A percentile compares a stretch with the other conserved stretches of the same genome.
These are phyloP conservation scores for Spizellomyces punctatus DNA, from an alignment of 192 early-diverging fungal species.

Conservation along the genomic window DNA sequence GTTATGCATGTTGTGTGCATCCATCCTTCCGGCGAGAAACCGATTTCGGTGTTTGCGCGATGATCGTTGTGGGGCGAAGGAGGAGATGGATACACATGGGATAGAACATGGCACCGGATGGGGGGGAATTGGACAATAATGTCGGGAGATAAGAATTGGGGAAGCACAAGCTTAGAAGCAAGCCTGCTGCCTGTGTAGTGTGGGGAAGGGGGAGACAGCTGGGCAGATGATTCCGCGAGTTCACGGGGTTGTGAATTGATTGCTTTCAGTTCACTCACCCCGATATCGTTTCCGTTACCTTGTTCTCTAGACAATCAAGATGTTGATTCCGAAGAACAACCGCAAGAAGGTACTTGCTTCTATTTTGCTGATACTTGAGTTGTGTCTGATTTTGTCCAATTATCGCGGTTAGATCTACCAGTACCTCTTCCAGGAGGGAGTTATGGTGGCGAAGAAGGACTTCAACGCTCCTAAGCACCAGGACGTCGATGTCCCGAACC, in stretches of 20 bases:
- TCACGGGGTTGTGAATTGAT: slow-evolving; percentile 22
- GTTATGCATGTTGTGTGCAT: too few relatives aligned
- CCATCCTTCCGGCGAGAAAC: too few relatives aligned
- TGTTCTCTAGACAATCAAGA: slow-evolving; percentile 48
- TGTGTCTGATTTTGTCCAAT: slow-evolving; percentile 63
- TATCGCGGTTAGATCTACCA: slow-evolving; percentile 73
- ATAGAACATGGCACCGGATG: too few relatives aligned
- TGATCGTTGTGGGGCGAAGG: too few relatives aligned
- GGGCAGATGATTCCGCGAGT: too few relatives aligned
- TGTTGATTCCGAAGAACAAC: slow-evolving; percentile 98
- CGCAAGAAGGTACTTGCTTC: slow-evolving; percentile 64
- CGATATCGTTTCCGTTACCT: background rate
- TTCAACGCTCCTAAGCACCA: slow-evolving; percentile 93
- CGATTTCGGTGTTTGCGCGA: too few relatives aligned
- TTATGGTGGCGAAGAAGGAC: slow-evolving; percentile 99
- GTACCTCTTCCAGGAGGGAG: slow-evolving; percentile 80
- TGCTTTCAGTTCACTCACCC: slow-evolving; percentile 37
- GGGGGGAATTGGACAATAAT: too few relatives aligned
- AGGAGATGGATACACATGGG: too few relatives aligned
- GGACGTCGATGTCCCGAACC: slow-evolving; percentile 96
- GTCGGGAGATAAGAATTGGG: too few relatives aligned
- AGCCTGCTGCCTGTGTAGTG: too few relatives aligned
- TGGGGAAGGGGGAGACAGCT: too few relatives aligned
- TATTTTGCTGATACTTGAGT: background rate
- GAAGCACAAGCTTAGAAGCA: too few relatives aligned